Percentiles rank a stretch among this genome's conserved stretches.
Conservation (phyloP, 2,329 filamentous ascomycete species). For the Exserohilum turcica region DNA sequence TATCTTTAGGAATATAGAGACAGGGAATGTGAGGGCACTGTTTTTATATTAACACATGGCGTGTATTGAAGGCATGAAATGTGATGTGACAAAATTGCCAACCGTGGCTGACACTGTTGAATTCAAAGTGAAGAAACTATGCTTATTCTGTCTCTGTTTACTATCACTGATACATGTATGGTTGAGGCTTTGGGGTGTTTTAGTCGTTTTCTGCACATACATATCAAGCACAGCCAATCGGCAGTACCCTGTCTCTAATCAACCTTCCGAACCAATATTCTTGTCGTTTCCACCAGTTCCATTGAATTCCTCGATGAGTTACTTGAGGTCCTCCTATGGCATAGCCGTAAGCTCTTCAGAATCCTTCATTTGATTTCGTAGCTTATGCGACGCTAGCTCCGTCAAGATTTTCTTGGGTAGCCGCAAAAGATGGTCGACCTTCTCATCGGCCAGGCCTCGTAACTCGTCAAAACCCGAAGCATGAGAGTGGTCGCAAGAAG, state of each 20-base stretch:
- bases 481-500: background rate
- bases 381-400: background rate
- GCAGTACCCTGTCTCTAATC: background rate
- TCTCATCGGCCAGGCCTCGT: background rate
- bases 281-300: too few species aligned
- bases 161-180: background rate
- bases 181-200: background rate
- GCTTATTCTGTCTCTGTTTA: background rate
- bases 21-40: background rate
- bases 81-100: background rate
- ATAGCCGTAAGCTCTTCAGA: background rate
- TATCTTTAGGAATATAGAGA: background rate
- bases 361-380: background rate
- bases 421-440: background rate
- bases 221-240: background rate
- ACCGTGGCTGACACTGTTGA: background rate
- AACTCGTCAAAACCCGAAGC: background rate
- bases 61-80: background rate
- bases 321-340: too few species aligned
- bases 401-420: background rate
- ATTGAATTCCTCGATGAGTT: too few species aligned
- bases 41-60: background rate
- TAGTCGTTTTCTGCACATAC: background rate
- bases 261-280: background rate
- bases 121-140: background rate